Percentiles rank a stretch among this genome's conserved stretches.
These are phyloP conservation scores for Conidiobolus incongruus DNA, from an alignment of 371 early-diverging fungal genomes.

Conservation along the genomic window DNA sequence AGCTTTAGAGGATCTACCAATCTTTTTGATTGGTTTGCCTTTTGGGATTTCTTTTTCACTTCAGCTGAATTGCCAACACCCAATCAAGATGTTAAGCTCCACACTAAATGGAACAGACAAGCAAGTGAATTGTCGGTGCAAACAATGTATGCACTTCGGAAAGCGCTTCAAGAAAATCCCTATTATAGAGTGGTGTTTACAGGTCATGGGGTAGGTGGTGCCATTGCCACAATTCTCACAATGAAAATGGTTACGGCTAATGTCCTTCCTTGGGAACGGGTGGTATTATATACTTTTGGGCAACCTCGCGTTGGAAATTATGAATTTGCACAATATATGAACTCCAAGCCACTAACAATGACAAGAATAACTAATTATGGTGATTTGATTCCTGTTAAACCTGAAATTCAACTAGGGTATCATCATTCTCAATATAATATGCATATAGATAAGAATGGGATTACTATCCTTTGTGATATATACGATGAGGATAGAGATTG, in stretches of 20 bases:
- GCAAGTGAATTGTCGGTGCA: no score
- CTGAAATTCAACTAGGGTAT: background rate
- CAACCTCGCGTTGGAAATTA: background rate
- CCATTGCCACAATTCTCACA: background rate
- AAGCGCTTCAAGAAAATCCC: no score
- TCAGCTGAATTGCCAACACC: no score
- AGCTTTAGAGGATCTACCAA: no score
- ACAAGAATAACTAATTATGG: background rate
- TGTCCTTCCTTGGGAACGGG: background rate
- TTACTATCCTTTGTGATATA: background rate
- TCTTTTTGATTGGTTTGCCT: no score
- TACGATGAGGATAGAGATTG: background rate
- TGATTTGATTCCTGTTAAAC: background rate
- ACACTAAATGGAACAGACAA: no score
- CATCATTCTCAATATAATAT: background rate
- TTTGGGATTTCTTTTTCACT: no score
- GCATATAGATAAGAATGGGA: background rate
- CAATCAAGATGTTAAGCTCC: no score
- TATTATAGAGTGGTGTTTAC: background rate
- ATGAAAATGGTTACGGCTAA: background rate
- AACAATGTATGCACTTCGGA: no score
- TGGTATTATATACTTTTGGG: background rate
- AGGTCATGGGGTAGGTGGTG: constrained; percentile 2
- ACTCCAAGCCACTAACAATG: background rate
- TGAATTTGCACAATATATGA: background rate